Evolutionary conservation across 192 early-diverging fungal genomes (phyloP), one percentile per base, ranked within the genome.

Genomic region (Gorgonomyces haynaldii): DNA sequence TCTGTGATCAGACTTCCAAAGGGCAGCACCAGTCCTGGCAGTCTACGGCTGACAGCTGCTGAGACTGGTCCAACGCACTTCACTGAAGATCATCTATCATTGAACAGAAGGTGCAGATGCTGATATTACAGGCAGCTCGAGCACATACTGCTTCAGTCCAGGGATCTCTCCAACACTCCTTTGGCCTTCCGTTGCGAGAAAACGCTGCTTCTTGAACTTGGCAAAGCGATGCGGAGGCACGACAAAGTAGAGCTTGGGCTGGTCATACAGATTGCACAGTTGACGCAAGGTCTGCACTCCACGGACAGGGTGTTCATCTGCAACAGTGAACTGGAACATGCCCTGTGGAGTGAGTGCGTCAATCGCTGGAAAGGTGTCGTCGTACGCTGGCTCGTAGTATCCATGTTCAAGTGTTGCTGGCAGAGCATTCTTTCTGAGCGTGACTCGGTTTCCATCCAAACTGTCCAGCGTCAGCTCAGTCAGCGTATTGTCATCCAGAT

Each of bases 241-340:
- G 7, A 45, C 43, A 45, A 45, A 45, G 21, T 45, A 30, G 21
- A 45, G 43, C 16, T 45, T 45, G 1, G 45, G 52, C 5, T 53
- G 12, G 4, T 54, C 16, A 20, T 43, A 49, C 16, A 42, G 26
- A 6, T 10, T 21, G 50, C 52, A 53, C 52, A n/a, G n/a, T n/a
- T n/a, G n/a, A 1, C 22, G n/a, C 25, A 50, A 38, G 21, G 25
- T 24, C 13, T 34, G 2, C 15, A 53, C 51, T 13, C 51, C 51
- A 20, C 53, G 45, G 19, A 52, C 23, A 47, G 53, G 53, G 44
- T 55, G 53, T 54, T 57, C 36, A 6, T 12, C 53, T 36, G 45
- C 53, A 55, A 54, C 53, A 20, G 53, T 55, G 43, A 55, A 55
- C 23, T 55, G 53, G 44, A 55, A 55, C 53, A 55, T 55, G 44